Conservation (phyloP, 169 alveolate species). For the Eimeria maxima region DNA sequence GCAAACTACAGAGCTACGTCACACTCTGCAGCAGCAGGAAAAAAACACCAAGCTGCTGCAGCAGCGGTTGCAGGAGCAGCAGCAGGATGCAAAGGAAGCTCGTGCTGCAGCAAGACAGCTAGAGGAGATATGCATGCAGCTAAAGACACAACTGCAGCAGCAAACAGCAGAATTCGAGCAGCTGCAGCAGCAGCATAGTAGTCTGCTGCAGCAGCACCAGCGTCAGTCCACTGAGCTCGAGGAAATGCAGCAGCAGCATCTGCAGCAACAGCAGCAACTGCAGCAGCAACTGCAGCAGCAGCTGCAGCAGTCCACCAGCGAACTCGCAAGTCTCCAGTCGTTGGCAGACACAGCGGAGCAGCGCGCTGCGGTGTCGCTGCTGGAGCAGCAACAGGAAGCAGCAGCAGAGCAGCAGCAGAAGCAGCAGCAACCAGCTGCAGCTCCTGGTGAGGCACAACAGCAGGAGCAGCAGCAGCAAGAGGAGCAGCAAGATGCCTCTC, state of each 20-base stretch:
- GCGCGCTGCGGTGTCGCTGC: slow-evolving; percentile 17
- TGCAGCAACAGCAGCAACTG: slow-evolving; percentile 40
- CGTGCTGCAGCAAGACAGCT: slow-evolving; percentile 14
- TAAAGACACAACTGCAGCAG: slow-evolving; percentile 68
- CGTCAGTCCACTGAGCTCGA: slow-evolving; percentile 15
- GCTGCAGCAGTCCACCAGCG: slow-evolving; percentile 37
- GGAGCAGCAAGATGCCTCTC: slow-evolving; percentile 21
- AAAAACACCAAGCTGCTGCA: background rate
- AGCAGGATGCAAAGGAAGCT: slow-evolving; percentile 31
- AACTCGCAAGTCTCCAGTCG: slow-evolving; percentile 39
- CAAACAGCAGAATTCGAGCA: slow-evolving; percentile 27
- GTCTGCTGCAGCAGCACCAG: slow-evolving; percentile 34
- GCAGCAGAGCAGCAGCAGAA: slow-evolving; percentile 19
- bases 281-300: slow-evolving; percentile 70
- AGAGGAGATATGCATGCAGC: slow-evolving; percentile 31
- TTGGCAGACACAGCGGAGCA: slow-evolving; percentile 9
- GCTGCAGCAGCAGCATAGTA: slow-evolving; percentile 76
- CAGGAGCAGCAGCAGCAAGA: slow-evolving; percentile 53
- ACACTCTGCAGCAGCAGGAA: slow-evolving; percentile 15
- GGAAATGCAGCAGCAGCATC: slow-evolving; percentile 28
- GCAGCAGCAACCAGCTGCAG: background rate
- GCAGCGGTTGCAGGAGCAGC: slow-evolving; percentile 64
- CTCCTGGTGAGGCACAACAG: background rate
- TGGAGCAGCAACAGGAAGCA: slow-evolving; percentile 11
- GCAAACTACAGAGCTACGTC: slow-evolving; percentile 20